Evolutionary conservation across 139 green algal species (phyloP).

Genomic region (Pleodorina starrii): DNA sequence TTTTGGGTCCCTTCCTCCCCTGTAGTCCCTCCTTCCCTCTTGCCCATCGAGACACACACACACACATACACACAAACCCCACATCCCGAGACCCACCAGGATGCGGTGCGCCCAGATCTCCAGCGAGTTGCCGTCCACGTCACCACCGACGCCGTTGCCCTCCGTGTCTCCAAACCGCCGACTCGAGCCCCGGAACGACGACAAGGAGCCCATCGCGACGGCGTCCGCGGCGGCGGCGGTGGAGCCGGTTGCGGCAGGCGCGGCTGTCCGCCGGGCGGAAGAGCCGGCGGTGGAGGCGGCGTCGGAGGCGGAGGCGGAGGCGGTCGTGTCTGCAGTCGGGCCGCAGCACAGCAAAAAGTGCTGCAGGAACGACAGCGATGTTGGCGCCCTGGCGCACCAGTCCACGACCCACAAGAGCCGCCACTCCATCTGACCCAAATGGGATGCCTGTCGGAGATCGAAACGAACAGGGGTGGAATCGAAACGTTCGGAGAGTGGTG

Average conservation of each 20-base stretch:
- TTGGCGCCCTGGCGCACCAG: background rate
- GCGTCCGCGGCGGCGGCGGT: too few relatives aligned
- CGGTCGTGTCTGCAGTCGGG: too few relatives aligned
- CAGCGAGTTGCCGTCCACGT: background rate
- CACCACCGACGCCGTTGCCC: background rate
- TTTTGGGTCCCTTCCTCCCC: background rate
- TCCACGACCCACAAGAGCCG: conserved; percentile 1
- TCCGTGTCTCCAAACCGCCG: too few relatives aligned
- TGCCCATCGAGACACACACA: background rate
- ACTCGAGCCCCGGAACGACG: too few relatives aligned
- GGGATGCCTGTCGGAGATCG: background rate
- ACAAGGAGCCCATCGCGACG: too few relatives aligned
- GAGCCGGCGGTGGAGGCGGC: too few relatives aligned
- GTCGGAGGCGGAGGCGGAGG: too few relatives aligned
- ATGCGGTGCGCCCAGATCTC: background rate
- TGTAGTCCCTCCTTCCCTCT: background rate
- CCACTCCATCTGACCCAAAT: conserved; percentile 20
- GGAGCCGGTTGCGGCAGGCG: background rate
- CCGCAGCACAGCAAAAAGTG: background rate
- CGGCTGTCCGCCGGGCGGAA: too few relatives aligned
- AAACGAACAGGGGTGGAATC: background rate
- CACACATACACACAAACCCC: background rate
- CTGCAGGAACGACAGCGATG: background rate
- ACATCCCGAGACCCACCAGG: background rate
- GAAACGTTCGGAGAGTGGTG: background rate